A percentile compares a stretch with the other conserved stretches of the same genome.
Conservation (phyloP, 1,139 yeast species). For the Candida pseudoviswanathii region DNA sequence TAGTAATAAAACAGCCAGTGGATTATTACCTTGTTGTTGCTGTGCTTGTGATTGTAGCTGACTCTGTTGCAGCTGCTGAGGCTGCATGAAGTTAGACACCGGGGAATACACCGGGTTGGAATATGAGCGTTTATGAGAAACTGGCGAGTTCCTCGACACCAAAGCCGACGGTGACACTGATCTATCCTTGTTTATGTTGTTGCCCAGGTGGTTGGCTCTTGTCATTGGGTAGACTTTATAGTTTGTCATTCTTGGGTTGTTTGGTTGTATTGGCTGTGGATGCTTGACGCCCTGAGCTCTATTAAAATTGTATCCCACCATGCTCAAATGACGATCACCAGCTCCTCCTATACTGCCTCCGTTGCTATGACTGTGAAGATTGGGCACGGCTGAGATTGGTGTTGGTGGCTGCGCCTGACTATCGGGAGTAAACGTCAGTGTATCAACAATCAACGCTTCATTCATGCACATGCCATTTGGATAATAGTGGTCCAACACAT, state of each 20-base stretch:
- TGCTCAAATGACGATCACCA: conserved; percentile 2
- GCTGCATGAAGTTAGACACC: conserved; percentile 12
- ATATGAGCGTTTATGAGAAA: conserved; percentile 34
- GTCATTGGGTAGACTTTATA: conserved; percentile 12
- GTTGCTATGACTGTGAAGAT: neutral
- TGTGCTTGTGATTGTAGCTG: conserved; percentile 11
- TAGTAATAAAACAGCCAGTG: conserved; percentile 42
- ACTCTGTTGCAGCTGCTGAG: conserved; percentile 15
- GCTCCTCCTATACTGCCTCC: neutral
- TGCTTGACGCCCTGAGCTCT: conserved; percentile 8
- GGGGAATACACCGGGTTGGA: conserved; percentile 40
- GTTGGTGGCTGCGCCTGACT: conserved; percentile 7
- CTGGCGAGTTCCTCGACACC: conserved; percentile 12
- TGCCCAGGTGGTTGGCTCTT: conserved; percentile 13
- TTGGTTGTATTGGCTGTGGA: conserved; percentile 14
- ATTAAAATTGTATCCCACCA: neutral
- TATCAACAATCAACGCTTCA: conserved; percentile 66
- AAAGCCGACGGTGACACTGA: conserved; percentile 32
- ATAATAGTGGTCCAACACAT: conserved; percentile 57
- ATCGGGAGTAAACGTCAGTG: conserved; percentile 11
- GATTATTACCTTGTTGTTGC: conserved; percentile 11
- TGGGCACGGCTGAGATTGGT: neutral
- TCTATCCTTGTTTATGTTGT: conserved; percentile 24
- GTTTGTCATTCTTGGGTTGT: conserved; percentile 7
- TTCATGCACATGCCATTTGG: conserved; percentile 71